Conservation (phyloP, 495 filamentous ascomycete species). For the Aspergillus sclerotioniger region DNA sequence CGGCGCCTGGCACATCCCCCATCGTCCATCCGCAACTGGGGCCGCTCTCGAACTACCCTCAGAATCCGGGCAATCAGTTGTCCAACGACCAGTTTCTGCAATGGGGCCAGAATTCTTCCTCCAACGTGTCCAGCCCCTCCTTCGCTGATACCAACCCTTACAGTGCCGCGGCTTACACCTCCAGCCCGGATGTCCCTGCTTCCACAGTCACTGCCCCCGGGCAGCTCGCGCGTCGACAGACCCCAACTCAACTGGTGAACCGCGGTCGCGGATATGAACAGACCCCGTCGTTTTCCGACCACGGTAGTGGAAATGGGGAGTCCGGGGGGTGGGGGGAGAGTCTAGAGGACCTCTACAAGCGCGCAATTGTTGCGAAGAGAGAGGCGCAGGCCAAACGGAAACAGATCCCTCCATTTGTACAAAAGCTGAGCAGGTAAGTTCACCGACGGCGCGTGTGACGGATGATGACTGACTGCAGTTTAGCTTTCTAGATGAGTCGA, state of each 20-base stretch:
- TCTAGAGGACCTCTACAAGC: conserved; percentile 72
- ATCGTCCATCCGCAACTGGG: conserved; percentile 49
- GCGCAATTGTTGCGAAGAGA: conserved; percentile 71
- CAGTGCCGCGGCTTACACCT: conserved; percentile 35
- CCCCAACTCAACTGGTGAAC: conserved; percentile 59
- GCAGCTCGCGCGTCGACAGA: conserved; percentile 62
- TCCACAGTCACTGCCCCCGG: conserved; percentile 53
- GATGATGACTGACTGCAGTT: conserved; percentile 24
- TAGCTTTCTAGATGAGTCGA: conserved; percentile 89
- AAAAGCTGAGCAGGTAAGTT: conserved; percentile 92
- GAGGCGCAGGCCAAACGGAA: conserved; percentile 85
- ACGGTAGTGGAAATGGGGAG: conserved; percentile 33
- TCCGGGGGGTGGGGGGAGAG: conserved; percentile 62
- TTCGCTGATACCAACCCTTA: conserved; percentile 39
- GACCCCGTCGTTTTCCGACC: conserved; percentile 52
- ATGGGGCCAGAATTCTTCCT: conserved; percentile 47
- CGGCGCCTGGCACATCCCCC: conserved; percentile 68
- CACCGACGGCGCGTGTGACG: not conserved
- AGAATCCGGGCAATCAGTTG: conserved; percentile 36
- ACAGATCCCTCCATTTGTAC: conserved; percentile 95
- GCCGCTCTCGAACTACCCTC: conserved; percentile 31
- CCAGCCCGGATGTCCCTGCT: conserved; percentile 43
- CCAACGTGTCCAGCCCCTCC: conserved; percentile 34
- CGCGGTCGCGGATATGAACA: conserved; percentile 42
- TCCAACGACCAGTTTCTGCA: conserved; percentile 56